Conservation (phyloP, 2,329 filamentous ascomycete species). For the Trichoderma simmonsii region DNA sequence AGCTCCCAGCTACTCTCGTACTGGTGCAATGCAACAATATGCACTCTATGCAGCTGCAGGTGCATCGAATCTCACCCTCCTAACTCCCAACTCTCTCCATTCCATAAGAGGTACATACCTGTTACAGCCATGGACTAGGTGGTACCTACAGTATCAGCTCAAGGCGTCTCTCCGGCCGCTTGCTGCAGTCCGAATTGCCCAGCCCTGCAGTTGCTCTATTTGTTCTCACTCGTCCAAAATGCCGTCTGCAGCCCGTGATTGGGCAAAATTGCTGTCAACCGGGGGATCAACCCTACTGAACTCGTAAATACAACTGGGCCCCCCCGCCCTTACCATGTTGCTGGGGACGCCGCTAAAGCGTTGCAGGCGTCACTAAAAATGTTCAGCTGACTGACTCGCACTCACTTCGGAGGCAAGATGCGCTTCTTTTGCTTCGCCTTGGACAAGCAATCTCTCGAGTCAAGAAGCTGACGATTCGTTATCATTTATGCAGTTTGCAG, state of each 20-base stretch:
- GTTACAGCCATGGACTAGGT: not conserved
- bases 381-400: slow-evolving; percentile 6
- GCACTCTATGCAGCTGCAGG: not conserved
- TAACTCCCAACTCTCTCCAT: no score
- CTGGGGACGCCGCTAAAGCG: not conserved
- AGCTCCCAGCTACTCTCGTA: not conserved
- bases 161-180: not conserved
- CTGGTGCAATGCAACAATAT: no score
- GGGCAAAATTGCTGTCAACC: not conserved
- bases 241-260: not conserved
- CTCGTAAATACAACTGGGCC: not conserved
- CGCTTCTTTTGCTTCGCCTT: not conserved
- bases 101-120: no score
- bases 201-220: not conserved
- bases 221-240: not conserved
- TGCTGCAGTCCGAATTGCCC: not conserved
- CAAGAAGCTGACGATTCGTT: not conserved
- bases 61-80: not conserved
- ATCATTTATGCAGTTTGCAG: not conserved
- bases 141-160: not conserved
- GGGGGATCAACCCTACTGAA: not conserved
- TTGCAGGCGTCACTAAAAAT: not conserved
- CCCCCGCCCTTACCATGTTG: not conserved
- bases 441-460: not conserved
- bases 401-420: not conserved